Conservation (phyloP, 108 stramenopile genomes). For the Skeletonema grethae region DNA sequence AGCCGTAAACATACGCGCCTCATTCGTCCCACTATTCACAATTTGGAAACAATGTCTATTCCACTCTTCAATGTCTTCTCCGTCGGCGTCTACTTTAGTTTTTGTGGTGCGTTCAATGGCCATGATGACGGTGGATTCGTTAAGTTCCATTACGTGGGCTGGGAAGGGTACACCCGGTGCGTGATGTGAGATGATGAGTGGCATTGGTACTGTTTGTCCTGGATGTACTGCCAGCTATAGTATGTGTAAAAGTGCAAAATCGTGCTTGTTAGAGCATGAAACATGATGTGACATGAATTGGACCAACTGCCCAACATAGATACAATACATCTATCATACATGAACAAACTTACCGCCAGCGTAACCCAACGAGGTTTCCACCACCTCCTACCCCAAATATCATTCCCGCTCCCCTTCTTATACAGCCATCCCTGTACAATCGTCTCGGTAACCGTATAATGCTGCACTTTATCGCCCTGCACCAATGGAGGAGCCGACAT, state of each 20-base stretch:
- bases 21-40: conserved; percentile 37
- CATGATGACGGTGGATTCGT: conserved; percentile 66
- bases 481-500: not conserved
- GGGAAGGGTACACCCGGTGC: conserved; percentile 13
- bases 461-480: not conserved
- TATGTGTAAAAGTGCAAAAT: not conserved
- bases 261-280: not conserved
- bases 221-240: conserved; percentile 35
- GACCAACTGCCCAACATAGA: not conserved
- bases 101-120: conserved; percentile 45
- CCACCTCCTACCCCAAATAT: conserved; percentile 55
- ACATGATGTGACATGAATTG: not conserved
- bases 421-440: conserved; percentile 70
- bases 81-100: not conserved
- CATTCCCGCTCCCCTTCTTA: conserved; percentile 73
- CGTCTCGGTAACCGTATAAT: conserved; percentile 18
- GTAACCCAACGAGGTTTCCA: conserved; percentile 71
- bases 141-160: conserved; percentile 2
- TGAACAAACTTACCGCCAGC: conserved; percentile 44
- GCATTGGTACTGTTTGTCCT: conserved; percentile 39
- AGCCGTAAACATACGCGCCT: conserved; percentile 58
- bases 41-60: conserved; percentile 59
- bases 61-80: conserved; percentile 27
- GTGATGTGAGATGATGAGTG: conserved; percentile 52
- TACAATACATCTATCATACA: not conserved